phyloP scores from a whole-genome alignment of 257 asterid species.

The Scutellaria minor region DNA sequence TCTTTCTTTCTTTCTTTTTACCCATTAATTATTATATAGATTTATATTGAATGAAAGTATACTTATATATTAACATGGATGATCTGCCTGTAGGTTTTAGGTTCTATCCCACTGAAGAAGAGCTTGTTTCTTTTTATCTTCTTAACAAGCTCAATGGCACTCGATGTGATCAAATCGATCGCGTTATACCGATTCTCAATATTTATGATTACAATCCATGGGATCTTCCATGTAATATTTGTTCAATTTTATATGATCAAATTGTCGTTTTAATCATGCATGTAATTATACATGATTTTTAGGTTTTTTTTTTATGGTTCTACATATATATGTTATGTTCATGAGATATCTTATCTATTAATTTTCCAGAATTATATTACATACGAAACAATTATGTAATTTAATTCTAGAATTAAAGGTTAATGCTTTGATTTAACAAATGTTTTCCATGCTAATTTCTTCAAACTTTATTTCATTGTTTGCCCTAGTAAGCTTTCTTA shows the following conservation, averaged over 20 bases:
- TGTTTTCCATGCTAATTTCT: too few relatives aligned
- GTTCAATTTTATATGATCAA: not conserved
- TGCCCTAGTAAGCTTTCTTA: too few relatives aligned
- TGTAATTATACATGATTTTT: not conserved
- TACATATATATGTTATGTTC: not conserved
- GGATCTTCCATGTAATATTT: constrained; percentile 56
- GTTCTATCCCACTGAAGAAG: constrained; percentile 70
- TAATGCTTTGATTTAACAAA: too few relatives aligned
- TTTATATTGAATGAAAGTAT: not conserved
- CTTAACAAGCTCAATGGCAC: constrained; percentile 48
- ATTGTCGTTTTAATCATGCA: not conserved
- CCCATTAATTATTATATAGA: too few relatives aligned
- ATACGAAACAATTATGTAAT: too few relatives aligned
- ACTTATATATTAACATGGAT: constrained; percentile 30
- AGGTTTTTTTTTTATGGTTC: not conserved
- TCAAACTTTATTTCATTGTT: too few relatives aligned
- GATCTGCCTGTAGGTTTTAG: constrained; percentile 53
- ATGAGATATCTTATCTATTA: too few relatives aligned
- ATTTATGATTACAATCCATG: constrained; percentile 57
- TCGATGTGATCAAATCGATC: constrained; percentile 36
- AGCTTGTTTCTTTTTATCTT: constrained; percentile 57
- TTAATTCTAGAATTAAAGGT: too few relatives aligned
- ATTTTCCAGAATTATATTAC: not conserved
- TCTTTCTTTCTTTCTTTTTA: too few relatives aligned
- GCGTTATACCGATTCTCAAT: constrained; percentile 54